Evolutionary conservation across 306 rosid species (phyloP).

Genomic region (Trifolium pratense): DNA sequence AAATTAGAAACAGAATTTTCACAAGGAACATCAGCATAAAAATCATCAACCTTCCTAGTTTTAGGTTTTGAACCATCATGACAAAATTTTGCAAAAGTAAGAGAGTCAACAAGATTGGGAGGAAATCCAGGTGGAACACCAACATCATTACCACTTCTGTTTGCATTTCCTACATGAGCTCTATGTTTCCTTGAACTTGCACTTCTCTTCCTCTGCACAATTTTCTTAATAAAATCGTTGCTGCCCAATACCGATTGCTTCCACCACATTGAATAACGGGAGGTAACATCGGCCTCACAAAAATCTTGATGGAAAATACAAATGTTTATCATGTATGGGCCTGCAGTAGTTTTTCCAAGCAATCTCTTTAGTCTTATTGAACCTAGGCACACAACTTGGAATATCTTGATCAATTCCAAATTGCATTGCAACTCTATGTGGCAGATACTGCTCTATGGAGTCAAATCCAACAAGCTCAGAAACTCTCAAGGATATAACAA

Average conservation of each 20-base stretch:
- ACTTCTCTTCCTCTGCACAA: constrained; percentile 32
- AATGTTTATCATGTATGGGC: neutral
- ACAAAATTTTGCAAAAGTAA: neutral
- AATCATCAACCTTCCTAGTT: neutral
- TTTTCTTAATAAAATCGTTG: constrained; percentile 1
- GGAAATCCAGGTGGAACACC: constrained; percentile 28
- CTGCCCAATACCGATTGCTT: neutral
- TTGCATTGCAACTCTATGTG: neutral
- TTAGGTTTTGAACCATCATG: neutral
- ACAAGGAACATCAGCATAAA: neutral
- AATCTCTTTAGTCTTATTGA: neutral
- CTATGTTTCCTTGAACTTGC: neutral
- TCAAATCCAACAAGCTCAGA: neutral
- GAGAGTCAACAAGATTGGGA: constrained; percentile 12
- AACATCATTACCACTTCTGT: constrained; percentile 14
- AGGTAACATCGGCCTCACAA: constrained; percentile 1
- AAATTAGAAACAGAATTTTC: no score
- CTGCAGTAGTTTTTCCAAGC: neutral
- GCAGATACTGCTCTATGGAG: neutral
- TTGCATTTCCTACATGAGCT: constrained; percentile 5
- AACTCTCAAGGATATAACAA: neutral
- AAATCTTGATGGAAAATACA: neutral
- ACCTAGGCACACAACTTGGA: neutral
- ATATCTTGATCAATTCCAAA: neutral
- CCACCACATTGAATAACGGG: constrained; percentile 43